Percentiles rank a stretch among this genome's conserved stretches.
These are phyloP conservation scores for Angophora floribunda DNA, from an alignment of 345 rosid species.

Conservation along the genomic window DNA sequence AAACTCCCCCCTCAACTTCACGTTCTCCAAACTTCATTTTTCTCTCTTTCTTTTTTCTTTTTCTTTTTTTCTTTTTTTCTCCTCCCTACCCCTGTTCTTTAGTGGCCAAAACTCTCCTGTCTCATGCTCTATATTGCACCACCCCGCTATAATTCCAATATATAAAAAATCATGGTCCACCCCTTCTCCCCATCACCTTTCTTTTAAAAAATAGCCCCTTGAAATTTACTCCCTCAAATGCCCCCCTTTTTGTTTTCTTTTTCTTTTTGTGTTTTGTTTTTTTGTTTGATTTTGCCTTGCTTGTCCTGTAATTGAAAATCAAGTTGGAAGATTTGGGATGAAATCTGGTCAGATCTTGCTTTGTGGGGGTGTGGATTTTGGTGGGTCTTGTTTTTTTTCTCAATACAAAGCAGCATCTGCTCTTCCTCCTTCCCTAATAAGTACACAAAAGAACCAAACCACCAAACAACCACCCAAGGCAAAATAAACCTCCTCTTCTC, in stretches of 20 bases:
- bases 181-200: background rate
- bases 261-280: background rate
- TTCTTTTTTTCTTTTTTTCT: background rate
- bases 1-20: background rate
- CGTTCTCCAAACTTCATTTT: background rate
- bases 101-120: background rate
- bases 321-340: conserved; percentile 30
- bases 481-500: background rate
- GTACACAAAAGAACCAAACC: background rate
- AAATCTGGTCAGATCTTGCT: conserved; percentile 49
- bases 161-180: conserved; percentile 7
- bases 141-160: conserved; percentile 12
- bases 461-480: background rate
- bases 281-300: conserved; percentile 13
- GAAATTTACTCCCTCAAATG: background rate
- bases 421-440: background rate
- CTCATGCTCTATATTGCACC: background rate
- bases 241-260: conserved; percentile 8
- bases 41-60: background rate
- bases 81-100: background rate
- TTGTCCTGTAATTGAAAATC: conserved; percentile 40
- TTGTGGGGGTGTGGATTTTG: conserved; percentile 19
- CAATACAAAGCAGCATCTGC: background rate
- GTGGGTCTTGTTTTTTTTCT: conserved; percentile 4
- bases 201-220: background rate